Evolutionary conservation across 768 basidiomycete species (phyloP), one percentile per base, ranked within the genome.

Genomic region (Steccherinum ochraceum): DNA sequence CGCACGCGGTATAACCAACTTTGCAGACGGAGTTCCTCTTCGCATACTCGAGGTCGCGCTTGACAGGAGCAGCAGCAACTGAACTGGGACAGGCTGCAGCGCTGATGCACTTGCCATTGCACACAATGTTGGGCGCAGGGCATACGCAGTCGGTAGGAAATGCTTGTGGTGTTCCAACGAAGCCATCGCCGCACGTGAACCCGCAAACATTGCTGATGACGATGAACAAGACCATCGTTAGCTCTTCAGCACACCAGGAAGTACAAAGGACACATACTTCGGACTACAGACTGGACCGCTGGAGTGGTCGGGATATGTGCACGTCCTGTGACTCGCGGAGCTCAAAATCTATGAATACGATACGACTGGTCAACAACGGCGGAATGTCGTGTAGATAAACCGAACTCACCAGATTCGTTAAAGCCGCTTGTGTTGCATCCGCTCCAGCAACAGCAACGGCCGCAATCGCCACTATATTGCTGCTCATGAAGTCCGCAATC

Each of bases 141-240:
- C 79, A 80, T 19, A 70, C 61, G 56, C 78, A 79, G 12, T 63
- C 50, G 1, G 62, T 72, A 7, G 75, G 72, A 18, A 64, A 49
- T 5, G 42, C 26, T n/a, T 58, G 21, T 2, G 74, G 71, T 44
- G 26, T 54, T 4, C 54, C 27, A 1, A 59, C 67, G 58, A 60
- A 78, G 61, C 75, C 76, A 54, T 76, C 64, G 27, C 59, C 69
- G 67, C 78, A 79, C 1, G 59, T 61, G 52, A 78, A 80, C 27
- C 65, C 65, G 56, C 78, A 79, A 2, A 74, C 71, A 49, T 65
- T 63, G 3, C 54, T 55, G 35, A 7, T 35, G 30, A 35, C 30
- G 30, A 7, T 16, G n/a, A n/a, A n/a, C n/a, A n/a, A n/a, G n/a
- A n/a, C n/a, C n/a, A n/a, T n/a, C n/a, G n/a, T n/a, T n/a, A n/a